A percentile compares a stretch with the other conserved stretches of the same genome.
phyloP scores from a whole-genome alignment of 1,284 basidiomycete species.

The Marasmius oreades region DNA sequence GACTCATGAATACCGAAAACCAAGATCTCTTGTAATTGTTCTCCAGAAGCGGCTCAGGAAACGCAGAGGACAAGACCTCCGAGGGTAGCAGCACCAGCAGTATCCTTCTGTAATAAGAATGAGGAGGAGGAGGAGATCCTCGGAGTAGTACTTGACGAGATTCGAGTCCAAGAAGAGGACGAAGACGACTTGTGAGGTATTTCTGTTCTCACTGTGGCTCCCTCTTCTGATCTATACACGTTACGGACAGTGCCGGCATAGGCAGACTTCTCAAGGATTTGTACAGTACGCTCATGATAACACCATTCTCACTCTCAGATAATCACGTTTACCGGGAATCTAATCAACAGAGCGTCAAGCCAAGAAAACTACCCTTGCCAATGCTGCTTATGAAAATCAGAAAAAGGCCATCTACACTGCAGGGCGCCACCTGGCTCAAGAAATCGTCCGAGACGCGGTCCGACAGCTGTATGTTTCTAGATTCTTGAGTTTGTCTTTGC shows the following conservation, averaged over 20 bases:
- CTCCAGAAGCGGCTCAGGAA: slow-evolving; percentile 8
- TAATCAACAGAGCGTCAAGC: slow-evolving; percentile 20
- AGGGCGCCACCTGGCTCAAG: slow-evolving; percentile 21
- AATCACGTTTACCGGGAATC: neutral
- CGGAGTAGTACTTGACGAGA: slow-evolving; percentile 1
- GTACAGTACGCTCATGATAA: slow-evolving; percentile 21
- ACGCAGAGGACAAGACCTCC: slow-evolving; percentile 11
- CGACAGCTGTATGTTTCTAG: slow-evolving; percentile 17
- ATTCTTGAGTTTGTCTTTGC: neutral
- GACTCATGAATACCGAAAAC: no score
- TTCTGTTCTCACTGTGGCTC: no score
- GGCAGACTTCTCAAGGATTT: slow-evolving; percentile 21
- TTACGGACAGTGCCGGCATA: slow-evolving; percentile 1
- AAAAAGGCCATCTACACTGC: slow-evolving; percentile 24
- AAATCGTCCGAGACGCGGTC: slow-evolving; percentile 19
- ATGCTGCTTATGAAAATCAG: slow-evolving; percentile 24
- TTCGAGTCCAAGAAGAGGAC: no score
- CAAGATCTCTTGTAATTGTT: neutral
- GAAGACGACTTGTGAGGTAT: no score
- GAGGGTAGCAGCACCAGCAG: slow-evolving; percentile 9
- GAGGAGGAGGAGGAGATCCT: slow-evolving; percentile 16
- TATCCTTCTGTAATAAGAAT: slow-evolving; percentile 15
- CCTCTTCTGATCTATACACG: neutral
- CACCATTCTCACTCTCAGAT: no score
- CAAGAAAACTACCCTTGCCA: slow-evolving; percentile 21